Conservation (phyloP, 2,329 filamentous ascomycete genomes). For the Aaosphaeria pasadenensis region DNA sequence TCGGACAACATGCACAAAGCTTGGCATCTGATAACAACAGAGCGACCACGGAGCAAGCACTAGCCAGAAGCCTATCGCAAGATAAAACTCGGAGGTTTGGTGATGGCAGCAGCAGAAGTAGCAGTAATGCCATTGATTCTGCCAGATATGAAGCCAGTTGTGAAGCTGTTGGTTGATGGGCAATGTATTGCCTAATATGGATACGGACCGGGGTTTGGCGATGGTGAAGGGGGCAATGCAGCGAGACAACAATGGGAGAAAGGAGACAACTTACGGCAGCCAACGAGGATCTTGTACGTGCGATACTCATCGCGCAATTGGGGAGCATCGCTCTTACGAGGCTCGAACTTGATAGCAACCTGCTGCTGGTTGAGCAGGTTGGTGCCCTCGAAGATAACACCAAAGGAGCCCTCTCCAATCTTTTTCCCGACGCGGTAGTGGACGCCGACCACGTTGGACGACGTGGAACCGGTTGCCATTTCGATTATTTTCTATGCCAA, state of each 20-base stretch:
- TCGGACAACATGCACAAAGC: too few relatives aligned
- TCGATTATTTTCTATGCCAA: slow-evolving; percentile 1
- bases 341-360: slow-evolving; percentile 99
- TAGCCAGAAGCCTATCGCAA: too few relatives aligned
- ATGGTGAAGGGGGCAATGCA: neutral
- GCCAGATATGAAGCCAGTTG: too few relatives aligned
- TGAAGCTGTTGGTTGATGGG: too few relatives aligned
- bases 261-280: slow-evolving; percentile 77
- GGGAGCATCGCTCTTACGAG: slow-evolving; percentile 95
- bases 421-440: slow-evolving; percentile 99
- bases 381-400: slow-evolving; percentile 97
- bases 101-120: too few relatives aligned
- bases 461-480: slow-evolving; percentile 87
- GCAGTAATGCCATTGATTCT: too few relatives aligned
- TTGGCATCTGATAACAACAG: too few relatives aligned
- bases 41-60: too few relatives aligned
- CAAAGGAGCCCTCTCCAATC: slow-evolving; percentile 97
- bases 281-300: slow-evolving; percentile 98
- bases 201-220: neutral
- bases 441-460: slow-evolving; percentile 96
- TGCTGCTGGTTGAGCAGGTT: slow-evolving; percentile 99
- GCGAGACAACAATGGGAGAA: slow-evolving; percentile 3
- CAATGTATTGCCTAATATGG: neutral
- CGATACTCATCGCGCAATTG: slow-evolving; percentile 97
- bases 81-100: too few relatives aligned